Evolutionary conservation across 2,329 filamentous ascomycete genomes (phyloP), one percentile per base, ranked within the genome.

Genomic region (Trichoderma sp.): DNA sequence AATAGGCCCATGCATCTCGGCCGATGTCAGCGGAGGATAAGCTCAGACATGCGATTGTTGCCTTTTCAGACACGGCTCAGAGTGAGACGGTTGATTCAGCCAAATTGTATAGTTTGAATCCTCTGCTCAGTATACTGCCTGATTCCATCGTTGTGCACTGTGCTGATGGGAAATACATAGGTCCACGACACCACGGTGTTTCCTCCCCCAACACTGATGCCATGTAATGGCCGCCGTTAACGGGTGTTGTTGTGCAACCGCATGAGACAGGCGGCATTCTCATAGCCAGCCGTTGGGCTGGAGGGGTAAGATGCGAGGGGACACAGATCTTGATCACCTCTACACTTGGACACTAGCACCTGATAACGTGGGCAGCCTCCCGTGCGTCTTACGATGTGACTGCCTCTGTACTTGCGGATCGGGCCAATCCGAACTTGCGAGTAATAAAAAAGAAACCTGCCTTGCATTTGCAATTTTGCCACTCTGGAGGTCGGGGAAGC

Each of bases 261-360:
- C 32, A 67, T 58, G 64, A 67, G 64, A 67, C 64, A 58, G n/a
- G 34, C 39, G 64, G 50, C 32, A 67, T 58, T 58, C 15, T 28
- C 61, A 63, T 26, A 17, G 23, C n/a, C 28, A 12, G 17, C 26
- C 32, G 28, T 34, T 57, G 47, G 63, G 8, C 23, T 68, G 28
- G 66, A 68, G 66, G 26, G 66, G 66, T 57, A 23, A 59, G 53
- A 59, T 23, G 53, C 28, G 34, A 26, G 30, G 58, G 58, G 32
- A 23, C 58, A 55, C 26, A 59, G 26, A 68, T 61, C 66, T 34
- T 32, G 26, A 61, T 59, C 55, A 68, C 20, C n/a, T 17, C 26
- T 47, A 23, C 32, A 26, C 7, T 58, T 58, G 57, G 53, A 30
- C 50, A 23, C 36, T 59, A 28, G 50, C 32, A 67, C 30, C 15